Percentiles rank a stretch among this genome's conserved stretches.
Conservation (phyloP, 257 asterid genomes). For the Solanum appendiculatum region DNA sequence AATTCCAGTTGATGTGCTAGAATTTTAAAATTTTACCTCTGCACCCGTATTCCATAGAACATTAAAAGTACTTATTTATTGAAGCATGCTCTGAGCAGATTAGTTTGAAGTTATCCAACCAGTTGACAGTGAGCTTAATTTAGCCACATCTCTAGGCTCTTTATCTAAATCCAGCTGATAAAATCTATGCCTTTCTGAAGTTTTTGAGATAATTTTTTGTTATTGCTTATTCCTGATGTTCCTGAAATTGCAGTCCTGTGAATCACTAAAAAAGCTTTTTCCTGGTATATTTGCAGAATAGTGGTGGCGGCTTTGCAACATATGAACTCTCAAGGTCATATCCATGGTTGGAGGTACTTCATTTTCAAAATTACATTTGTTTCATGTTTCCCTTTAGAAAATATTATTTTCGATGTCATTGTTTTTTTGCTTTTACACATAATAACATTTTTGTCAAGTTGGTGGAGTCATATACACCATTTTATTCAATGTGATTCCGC, state of each 20-base stretch:
- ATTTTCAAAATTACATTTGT: background rate
- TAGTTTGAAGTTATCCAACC: background rate
- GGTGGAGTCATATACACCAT: background rate
- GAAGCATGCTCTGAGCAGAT: background rate
- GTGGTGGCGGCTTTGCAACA: constrained; percentile 86
- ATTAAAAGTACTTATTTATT: background rate
- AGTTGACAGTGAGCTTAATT: background rate
- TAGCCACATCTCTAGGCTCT: background rate
- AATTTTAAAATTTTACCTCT: background rate
- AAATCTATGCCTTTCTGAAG: background rate
- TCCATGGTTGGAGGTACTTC: constrained; percentile 92
- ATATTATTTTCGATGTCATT: background rate
- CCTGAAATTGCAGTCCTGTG: background rate
- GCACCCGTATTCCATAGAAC: background rate
- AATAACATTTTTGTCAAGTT: background rate
- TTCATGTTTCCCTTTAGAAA: background rate
- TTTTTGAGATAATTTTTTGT: background rate
- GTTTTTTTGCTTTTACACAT: background rate
- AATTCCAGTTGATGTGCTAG: background rate
- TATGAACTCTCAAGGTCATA: constrained; percentile 98
- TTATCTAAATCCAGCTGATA: background rate
- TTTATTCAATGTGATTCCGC: background rate
- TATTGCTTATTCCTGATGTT: background rate
- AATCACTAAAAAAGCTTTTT: constrained; percentile 17
- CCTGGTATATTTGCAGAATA: constrained; percentile 51